These are phyloP conservation scores for Arachis stenosperma DNA, from an alignment of 306 rosid species.

Conservation along the genomic window DNA sequence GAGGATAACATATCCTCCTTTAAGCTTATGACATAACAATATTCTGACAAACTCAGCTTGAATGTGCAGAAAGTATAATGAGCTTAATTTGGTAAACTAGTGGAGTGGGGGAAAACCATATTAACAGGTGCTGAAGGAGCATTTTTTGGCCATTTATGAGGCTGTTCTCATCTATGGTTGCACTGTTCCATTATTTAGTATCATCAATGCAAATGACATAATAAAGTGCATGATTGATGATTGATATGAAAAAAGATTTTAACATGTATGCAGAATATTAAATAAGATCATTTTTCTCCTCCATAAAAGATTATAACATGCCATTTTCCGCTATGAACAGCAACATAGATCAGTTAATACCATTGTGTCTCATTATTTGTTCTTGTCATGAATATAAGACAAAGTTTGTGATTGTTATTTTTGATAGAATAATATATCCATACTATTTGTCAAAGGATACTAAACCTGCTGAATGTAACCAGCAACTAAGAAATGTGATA, in stretches of 20 bases:
- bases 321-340: too few relatives aligned
- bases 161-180: background rate
- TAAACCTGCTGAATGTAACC: background rate
- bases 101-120: background rate
- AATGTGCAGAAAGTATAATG: slow-evolving; percentile 9
- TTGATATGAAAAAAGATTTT: background rate
- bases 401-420: background rate
- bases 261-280: background rate
- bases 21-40: slow-evolving; percentile 20
- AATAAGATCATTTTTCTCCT: too few relatives aligned
- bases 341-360: too few relatives aligned
- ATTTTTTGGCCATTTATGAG: too few relatives aligned
- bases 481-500: background rate
- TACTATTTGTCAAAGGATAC: background rate
- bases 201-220: background rate
- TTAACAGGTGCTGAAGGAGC: too few relatives aligned
- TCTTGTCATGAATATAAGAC: too few relatives aligned
- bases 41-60: background rate
- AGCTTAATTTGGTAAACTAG: background rate
- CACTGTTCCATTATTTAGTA: background rate
- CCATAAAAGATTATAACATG: too few relatives aligned
- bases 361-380: too few relatives aligned
- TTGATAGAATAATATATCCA: background rate
- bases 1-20: background rate
- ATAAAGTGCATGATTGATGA: background rate